phyloP scores from a whole-genome alignment of 441 rosid species.

The Mallotus japonicus region DNA sequence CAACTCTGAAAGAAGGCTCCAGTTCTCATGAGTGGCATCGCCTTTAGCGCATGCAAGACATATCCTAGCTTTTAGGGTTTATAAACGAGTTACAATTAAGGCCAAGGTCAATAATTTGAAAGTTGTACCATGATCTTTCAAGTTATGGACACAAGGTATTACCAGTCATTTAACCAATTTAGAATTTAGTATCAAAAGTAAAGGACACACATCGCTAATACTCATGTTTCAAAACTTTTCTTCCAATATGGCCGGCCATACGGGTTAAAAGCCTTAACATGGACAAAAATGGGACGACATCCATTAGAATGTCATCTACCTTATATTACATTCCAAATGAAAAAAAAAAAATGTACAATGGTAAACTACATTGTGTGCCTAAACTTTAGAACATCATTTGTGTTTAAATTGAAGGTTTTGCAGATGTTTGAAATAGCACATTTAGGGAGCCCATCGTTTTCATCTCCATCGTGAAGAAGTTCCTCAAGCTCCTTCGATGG shows the following conservation, averaged over 20 bases:
- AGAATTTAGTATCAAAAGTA: background rate
- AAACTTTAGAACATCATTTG: conserved; percentile 58
- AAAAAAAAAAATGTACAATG: background rate
- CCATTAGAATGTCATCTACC: background rate
- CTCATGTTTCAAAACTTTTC: background rate
- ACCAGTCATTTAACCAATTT: too few relatives aligned
- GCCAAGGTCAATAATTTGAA: too few relatives aligned
- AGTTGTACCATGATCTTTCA: too few relatives aligned
- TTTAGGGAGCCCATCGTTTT: conserved; percentile 47
- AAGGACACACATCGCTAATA: background rate
- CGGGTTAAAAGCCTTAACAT: background rate
- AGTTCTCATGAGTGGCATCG: background rate
- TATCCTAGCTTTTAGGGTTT: too few relatives aligned
- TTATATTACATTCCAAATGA: conserved; percentile 4
- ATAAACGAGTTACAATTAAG: too few relatives aligned
- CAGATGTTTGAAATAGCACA: conserved; percentile 49
- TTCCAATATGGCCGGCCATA: background rate
- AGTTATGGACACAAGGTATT: too few relatives aligned
- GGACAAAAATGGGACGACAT: conserved; percentile 1
- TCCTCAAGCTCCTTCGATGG: conserved; percentile 67
- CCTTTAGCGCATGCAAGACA: background rate
- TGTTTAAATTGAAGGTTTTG: conserved; percentile 50
- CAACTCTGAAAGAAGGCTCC: background rate
- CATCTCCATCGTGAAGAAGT: conserved; percentile 32
- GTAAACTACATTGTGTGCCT: conserved; percentile 34